phyloP scores from a whole-genome alignment of 2,329 filamentous ascomycete species.

The Fusarium burgessii region DNA sequence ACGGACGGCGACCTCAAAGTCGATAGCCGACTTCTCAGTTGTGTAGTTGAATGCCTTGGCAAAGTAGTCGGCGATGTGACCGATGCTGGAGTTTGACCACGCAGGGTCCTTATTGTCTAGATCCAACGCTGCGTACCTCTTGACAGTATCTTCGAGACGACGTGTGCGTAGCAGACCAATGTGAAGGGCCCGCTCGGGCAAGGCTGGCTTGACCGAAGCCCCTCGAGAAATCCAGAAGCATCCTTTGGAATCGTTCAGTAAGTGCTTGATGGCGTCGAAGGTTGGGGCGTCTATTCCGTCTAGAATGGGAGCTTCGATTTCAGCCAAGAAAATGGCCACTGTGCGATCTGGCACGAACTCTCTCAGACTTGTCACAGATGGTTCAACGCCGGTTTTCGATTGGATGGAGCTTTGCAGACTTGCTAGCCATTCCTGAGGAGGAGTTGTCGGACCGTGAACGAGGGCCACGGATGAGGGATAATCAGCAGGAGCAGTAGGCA shows the following conservation, averaged over 20 bases:
- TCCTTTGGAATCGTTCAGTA: neutral
- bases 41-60: neutral
- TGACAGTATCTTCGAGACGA: neutral
- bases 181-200: slow-evolving; percentile 1
- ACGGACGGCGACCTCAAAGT: neutral
- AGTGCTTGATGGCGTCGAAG: neutral
- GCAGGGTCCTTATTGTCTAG: neutral
- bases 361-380: neutral
- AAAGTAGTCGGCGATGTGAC: neutral
- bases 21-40: neutral
- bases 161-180: neutral
- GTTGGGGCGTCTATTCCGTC: neutral
- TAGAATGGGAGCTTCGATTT: neutral
- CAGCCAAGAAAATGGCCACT: neutral
- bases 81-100: neutral
- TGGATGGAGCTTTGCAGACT: neutral
- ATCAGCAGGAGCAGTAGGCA: no score
- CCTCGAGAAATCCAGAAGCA: neutral
- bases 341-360: neutral
- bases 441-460: neutral
- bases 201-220: neutral
- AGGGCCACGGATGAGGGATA: no score
- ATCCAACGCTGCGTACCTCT: neutral
- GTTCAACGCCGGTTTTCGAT: neutral
- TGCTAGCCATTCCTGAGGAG: neutral